Evolutionary conservation across 2,329 filamentous ascomycete genomes (phyloP).

Genomic region (Mariannaea elegans): DNA sequence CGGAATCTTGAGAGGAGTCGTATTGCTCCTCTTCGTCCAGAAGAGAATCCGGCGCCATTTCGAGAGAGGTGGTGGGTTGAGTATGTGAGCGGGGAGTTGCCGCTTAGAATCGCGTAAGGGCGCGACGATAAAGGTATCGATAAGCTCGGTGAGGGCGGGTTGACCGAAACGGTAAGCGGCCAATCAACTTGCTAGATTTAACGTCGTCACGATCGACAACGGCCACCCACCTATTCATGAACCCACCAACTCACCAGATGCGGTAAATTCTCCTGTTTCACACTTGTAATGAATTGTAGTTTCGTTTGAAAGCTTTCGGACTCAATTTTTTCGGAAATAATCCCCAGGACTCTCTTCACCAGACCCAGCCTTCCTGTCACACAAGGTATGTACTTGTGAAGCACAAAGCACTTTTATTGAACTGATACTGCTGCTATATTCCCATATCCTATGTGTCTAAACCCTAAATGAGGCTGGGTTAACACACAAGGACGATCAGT

Average conservation of each 20-base stretch:
- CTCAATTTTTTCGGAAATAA: not conserved
- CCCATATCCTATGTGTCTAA: no score
- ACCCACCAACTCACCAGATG: no score
- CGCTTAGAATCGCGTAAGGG: conserved; percentile 4
- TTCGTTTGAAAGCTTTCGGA: no score
- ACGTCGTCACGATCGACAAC: not conserved
- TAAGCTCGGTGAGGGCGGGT: conserved; percentile 19
- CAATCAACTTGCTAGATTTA: conserved; percentile 26
- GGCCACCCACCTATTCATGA: not conserved
- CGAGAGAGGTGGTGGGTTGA: conserved; percentile 23
- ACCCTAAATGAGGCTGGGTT: no score
- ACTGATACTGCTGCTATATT: no score
- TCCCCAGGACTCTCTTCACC: no score
- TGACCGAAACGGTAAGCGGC: conserved; percentile 19
- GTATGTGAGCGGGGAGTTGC: conserved; percentile 1
- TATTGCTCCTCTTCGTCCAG: conserved; percentile 66
- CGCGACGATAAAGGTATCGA: not conserved
- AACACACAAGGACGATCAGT: no score
- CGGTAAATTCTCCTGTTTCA: no score
- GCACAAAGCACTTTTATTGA: not conserved
- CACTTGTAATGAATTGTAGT: no score
- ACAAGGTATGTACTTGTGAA: no score
- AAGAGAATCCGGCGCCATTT: conserved; percentile 54
- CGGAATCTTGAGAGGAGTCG: conserved; percentile 76
- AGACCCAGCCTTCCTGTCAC: no score